These are phyloP conservation scores for Corylus americana DNA, from an alignment of 306 rosid genomes.

Conservation along the genomic window DNA sequence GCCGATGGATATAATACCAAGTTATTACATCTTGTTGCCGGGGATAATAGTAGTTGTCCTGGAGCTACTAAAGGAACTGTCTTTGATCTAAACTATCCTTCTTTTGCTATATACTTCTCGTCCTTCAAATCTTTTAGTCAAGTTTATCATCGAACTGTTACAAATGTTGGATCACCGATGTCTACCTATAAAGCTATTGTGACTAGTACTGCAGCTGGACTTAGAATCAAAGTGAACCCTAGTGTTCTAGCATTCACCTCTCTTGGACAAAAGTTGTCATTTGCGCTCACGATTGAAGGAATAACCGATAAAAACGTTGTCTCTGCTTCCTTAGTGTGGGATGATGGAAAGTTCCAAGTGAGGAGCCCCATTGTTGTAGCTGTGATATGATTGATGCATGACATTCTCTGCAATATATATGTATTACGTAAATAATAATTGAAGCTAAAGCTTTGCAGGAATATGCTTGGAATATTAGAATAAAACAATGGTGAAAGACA, in stretches of 20 bases:
- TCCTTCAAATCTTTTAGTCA: constrained; percentile 14
- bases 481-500: too few species aligned
- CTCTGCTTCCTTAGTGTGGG: too few species aligned
- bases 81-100: constrained; percentile 46
- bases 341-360: constrained; percentile 40
- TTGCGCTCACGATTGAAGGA: constrained; percentile 4
- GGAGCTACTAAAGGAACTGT: constrained; percentile 1
- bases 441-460: too few species aligned
- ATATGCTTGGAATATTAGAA: too few species aligned
- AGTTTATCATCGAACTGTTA: constrained; percentile 41
- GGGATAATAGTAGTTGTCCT: constrained; percentile 36
- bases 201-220: constrained; percentile 22
- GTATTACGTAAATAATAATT: too few species aligned
- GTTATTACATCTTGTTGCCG: constrained; percentile 26
- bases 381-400: not conserved
- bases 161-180: constrained; percentile 41
- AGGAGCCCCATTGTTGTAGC: constrained; percentile 49
- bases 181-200: constrained; percentile 38
- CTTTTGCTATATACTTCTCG: constrained; percentile 34
- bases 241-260: constrained; percentile 33
- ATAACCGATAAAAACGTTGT: accelerated
- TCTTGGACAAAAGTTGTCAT: constrained; percentile 36
- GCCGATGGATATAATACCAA: constrained; percentile 41
- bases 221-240: constrained; percentile 29
- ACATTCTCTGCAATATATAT: too few species aligned